Evolutionary conservation across 2,329 filamentous ascomycete genomes (phyloP).

Genomic region (Epichloe baconii): DNA sequence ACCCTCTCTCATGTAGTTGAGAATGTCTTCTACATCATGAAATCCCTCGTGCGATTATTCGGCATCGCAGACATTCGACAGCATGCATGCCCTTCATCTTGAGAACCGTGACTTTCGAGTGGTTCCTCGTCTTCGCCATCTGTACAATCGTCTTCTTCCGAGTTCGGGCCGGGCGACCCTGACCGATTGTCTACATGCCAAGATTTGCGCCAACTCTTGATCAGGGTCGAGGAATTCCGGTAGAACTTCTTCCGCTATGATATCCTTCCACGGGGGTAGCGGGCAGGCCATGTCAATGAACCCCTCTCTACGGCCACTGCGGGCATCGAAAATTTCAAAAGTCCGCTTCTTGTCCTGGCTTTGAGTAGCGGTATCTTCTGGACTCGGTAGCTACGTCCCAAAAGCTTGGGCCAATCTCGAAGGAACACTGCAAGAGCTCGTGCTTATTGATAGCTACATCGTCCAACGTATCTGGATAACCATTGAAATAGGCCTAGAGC

Average conservation of each 20-base stretch:
- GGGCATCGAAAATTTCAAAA: neutral
- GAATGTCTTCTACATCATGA: too few relatives aligned
- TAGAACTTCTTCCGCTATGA: neutral
- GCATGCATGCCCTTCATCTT: too few relatives aligned
- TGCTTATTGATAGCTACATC: neutral
- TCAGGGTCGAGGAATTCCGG: neutral
- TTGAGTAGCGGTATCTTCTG: neutral
- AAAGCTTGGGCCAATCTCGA: neutral
- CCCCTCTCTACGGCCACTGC: too few relatives aligned
- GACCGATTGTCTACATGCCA: fast-evolving
- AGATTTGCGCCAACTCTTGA: neutral
- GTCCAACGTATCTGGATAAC: neutral
- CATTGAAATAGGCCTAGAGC: neutral
- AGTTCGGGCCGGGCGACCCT: neutral
- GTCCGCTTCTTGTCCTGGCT: neutral
- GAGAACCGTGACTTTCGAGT: too few relatives aligned
- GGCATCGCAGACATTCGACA: too few relatives aligned
- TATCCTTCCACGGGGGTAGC: neutral
- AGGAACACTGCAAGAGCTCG: neutral
- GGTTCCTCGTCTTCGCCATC: neutral
- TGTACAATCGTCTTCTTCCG: neutral
- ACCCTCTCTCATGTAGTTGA: too few relatives aligned
- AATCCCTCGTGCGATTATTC: too few relatives aligned
- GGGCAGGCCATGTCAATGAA: neutral
- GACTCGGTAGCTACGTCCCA: neutral